Evolutionary conservation across 495 filamentous ascomycete genomes (phyloP).

Genomic region (Pseudevernia furfuracea): DNA sequence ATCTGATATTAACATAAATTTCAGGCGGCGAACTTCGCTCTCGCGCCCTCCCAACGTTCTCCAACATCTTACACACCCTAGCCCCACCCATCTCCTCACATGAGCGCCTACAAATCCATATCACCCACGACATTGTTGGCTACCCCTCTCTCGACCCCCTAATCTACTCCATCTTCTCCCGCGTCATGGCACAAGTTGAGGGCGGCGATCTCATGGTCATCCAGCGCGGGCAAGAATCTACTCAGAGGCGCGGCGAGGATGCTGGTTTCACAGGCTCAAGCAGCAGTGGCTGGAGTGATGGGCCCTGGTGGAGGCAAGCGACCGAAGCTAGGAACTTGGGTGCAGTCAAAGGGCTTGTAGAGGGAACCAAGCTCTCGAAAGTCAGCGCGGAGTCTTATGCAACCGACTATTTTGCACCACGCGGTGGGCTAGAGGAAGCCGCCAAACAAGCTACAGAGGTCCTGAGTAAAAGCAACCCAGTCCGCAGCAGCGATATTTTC

Average conservation of each 20-base stretch:
- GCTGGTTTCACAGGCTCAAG: slow-evolving; percentile 50
- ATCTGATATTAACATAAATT: slow-evolving; percentile 23
- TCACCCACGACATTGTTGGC: slow-evolving; percentile 87
- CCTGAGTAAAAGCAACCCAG: slow-evolving; percentile 75
- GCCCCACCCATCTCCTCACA: slow-evolving; percentile 96
- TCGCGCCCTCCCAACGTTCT: slow-evolving; percentile 89
- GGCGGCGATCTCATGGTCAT: slow-evolving; percentile 95
- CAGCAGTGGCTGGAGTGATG: slow-evolving; percentile 70
- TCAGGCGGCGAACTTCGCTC: slow-evolving; percentile 82
- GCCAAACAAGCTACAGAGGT: slow-evolving; percentile 67
- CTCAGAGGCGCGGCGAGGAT: slow-evolving; percentile 55
- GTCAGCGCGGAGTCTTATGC: slow-evolving; percentile 84
- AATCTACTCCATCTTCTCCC: slow-evolving; percentile 85
- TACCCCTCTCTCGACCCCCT: slow-evolving; percentile 93
- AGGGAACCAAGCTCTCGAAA: slow-evolving; percentile 82
- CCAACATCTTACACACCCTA: slow-evolving; percentile 85
- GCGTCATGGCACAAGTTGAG: slow-evolving; percentile 97
- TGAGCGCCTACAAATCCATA: slow-evolving; percentile 95
- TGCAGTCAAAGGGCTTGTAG: slow-evolving; percentile 66
- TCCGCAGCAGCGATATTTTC: slow-evolving; percentile 89
- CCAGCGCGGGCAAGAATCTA: slow-evolving; percentile 81
- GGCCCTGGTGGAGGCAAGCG: slow-evolving; percentile 87
- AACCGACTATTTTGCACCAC: slow-evolving; percentile 65
- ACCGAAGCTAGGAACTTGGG: slow-evolving; percentile 68
- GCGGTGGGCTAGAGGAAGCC: slow-evolving; percentile 73